Evolutionary conservation across 2,329 filamentous ascomycete genomes (phyloP).

Genomic region (Trichoderma koningii): DNA sequence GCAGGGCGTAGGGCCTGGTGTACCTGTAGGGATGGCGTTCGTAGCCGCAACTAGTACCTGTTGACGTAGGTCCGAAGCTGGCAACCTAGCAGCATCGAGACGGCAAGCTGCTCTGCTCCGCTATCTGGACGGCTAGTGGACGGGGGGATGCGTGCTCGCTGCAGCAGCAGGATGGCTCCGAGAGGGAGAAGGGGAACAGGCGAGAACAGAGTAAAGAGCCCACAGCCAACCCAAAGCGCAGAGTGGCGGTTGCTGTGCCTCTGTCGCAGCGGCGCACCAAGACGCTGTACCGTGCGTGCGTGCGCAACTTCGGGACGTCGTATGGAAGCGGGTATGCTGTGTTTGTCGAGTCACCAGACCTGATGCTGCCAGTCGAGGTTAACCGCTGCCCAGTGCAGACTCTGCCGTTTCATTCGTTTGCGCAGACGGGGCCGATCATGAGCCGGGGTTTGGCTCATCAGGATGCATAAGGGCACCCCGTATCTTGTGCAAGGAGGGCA

Average conservation of each 20-base stretch:
- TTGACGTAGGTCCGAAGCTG: slow-evolving; percentile 25
- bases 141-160: not conserved
- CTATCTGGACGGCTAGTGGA: slow-evolving; percentile 22
- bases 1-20: slow-evolving; percentile 4
- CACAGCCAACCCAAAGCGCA: slow-evolving; percentile 23
- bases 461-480: slow-evolving; percentile 16
- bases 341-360: slow-evolving; percentile 33
- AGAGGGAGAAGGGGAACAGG: not conserved
- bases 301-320: slow-evolving; percentile 27
- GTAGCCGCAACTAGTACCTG: slow-evolving; percentile 11
- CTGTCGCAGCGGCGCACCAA: slow-evolving; percentile 14
- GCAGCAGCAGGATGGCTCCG: slow-evolving; percentile 4
- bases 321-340: slow-evolving; percentile 28
- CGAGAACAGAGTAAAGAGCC: not conserved
- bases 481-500: slow-evolving; percentile 7
- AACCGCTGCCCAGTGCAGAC: slow-evolving; percentile 34
- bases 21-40: slow-evolving; percentile 6
- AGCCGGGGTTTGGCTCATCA: slow-evolving; percentile 32
- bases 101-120: slow-evolving; percentile 23
- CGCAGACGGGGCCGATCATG: slow-evolving; percentile 38
- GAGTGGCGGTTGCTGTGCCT: slow-evolving; percentile 12
- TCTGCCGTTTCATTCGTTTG: slow-evolving; percentile 40
- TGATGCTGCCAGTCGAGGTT: slow-evolving; percentile 31
- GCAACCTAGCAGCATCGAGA: slow-evolving; percentile 19
- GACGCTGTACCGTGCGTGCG: slow-evolving; percentile 25